Base-by-base conservation (phyloP, 208 protist genomes). In the Sergeia podlipaevii region DNA sequence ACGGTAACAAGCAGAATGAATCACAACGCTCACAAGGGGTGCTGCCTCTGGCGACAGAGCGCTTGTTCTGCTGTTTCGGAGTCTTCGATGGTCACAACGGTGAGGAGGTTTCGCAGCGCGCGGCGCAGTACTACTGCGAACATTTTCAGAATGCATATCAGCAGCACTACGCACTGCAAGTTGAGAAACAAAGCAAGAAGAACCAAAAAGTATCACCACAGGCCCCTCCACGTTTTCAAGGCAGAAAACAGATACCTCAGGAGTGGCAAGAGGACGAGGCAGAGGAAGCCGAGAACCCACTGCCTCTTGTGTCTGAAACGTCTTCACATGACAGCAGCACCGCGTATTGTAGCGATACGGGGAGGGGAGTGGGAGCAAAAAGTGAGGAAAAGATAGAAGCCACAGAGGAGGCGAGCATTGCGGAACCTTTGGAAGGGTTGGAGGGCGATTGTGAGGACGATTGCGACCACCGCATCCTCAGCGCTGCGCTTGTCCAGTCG, bases 21-120 rank as follows among this genome's bases (percentile, higher is more conserved):
- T n/a, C n/a, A n/a, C n/a, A n/a, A n/a, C n/a, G n/a, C n/a, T n/a
- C n/a, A n/a, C n/a, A n/a, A n/a, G n/a, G n/a, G n/a, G n/a, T n/a
- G n/a, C n/a, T n/a, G n/a, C n/a, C n/a, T n/a, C n/a, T n/a, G n/a
- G n/a, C n/a, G n/a, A n/a, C n/a, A n/a, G n/a, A n/a, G n/a, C n/a
- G n/a, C n/a, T n/a, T n/a, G 27, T 78, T 74, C 41, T 41, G 38
- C 5, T 74, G 74, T 43, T 76, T 79, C 23, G 85, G 68, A 20
- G 80, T 92, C 2, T 89, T 92, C 54, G 85, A 92, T 37, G 85
- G 85, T 0, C 85, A 92, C 60, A 77, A 80, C 45, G 85, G 85
- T 11, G 74, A 81, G 44, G 32, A 30, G 5, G 50, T 85, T 0
- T 78, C 85, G 8, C 58, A 50, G 3, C 41, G 66, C 20, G 80